Percentiles rank a stretch among this genome's conserved stretches.
Conservation (phyloP, 2,329 filamentous ascomycete genomes). For the Botrytis byssoidea region DNA sequence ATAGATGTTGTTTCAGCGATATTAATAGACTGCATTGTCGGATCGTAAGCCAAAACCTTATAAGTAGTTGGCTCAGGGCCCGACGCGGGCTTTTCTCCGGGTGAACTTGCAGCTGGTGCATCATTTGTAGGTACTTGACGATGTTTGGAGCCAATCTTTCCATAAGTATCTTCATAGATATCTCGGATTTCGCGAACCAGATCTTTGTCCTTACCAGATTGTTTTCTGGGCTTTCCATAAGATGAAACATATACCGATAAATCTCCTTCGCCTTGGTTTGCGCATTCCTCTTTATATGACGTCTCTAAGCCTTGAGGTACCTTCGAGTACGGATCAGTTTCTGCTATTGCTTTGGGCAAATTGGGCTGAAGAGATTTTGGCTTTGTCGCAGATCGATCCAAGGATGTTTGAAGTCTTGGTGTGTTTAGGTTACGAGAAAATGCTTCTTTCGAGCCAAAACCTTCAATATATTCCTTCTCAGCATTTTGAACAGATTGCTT, state of each 20-base stretch:
- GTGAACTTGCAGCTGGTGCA: neutral
- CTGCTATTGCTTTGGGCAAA: neutral
- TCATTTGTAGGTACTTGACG: slow-evolving; percentile 28
- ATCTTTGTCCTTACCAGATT: slow-evolving; percentile 32
- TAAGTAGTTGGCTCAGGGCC: slow-evolving; percentile 45
- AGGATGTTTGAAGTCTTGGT: slow-evolving; percentile 34
- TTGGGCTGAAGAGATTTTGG: neutral
- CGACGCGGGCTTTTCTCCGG: neutral
- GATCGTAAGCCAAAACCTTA: slow-evolving; percentile 66
- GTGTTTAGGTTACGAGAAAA: slow-evolving; percentile 32
- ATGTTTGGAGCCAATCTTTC: slow-evolving; percentile 40
- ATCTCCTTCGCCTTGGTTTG: slow-evolving; percentile 25
- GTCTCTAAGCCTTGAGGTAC: slow-evolving; percentile 20
- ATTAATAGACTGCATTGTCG: slow-evolving; percentile 55
- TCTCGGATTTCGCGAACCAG: slow-evolving; percentile 42
- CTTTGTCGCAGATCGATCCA: slow-evolving; percentile 30
- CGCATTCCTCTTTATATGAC: slow-evolving; percentile 19
- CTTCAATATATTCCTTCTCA: slow-evolving; percentile 34
- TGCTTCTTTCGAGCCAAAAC: slow-evolving; percentile 23
- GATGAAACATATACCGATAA: slow-evolving; percentile 23
- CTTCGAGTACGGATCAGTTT: slow-evolving; percentile 17
- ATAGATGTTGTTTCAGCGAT: slow-evolving; percentile 60
- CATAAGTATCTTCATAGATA: slow-evolving; percentile 46
- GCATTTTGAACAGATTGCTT: slow-evolving; percentile 29
- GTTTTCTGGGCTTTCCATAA: slow-evolving; percentile 19